Evolutionary conservation across 169 alveolate genomes (phyloP).

Genomic region (Eimeria maxima): DNA sequence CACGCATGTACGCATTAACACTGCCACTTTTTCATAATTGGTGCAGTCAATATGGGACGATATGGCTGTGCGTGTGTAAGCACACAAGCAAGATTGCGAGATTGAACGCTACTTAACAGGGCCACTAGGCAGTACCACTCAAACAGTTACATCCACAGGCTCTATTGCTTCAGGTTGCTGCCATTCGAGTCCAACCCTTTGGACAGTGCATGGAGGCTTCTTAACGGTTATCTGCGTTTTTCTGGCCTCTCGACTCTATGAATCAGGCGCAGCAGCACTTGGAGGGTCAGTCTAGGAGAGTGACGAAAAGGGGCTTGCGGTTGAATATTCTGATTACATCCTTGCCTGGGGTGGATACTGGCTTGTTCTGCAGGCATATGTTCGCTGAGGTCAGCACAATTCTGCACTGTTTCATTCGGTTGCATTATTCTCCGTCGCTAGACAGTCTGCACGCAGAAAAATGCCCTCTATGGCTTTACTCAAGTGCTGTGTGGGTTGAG

Average conservation of each 20-base stretch:
- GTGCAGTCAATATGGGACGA: neutral
- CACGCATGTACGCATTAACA: neutral
- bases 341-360: constrained; percentile 44
- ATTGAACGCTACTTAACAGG: neutral
- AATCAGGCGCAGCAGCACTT: constrained; percentile 59
- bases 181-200: neutral
- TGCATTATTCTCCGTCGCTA: too few relatives aligned
- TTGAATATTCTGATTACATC: constrained; percentile 56
- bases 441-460: neutral
- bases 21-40: neutral
- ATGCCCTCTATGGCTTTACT: neutral
- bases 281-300: constrained; percentile 18
- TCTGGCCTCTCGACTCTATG: neutral
- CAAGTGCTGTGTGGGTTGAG: neutral
- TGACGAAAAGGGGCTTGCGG: constrained; percentile 29
- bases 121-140: neutral
- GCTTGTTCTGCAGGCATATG: constrained; percentile 32
- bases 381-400: constrained; percentile 43
- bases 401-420: neutral
- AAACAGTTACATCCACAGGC: neutral
- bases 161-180: neutral
- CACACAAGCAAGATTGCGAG: neutral
- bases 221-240: neutral
- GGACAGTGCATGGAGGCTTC: neutral
- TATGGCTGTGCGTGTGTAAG: neutral